These are phyloP conservation scores for Globisporangium yorkense DNA, from an alignment of 352 stramenopile genomes.

Conservation along the genomic window DNA sequence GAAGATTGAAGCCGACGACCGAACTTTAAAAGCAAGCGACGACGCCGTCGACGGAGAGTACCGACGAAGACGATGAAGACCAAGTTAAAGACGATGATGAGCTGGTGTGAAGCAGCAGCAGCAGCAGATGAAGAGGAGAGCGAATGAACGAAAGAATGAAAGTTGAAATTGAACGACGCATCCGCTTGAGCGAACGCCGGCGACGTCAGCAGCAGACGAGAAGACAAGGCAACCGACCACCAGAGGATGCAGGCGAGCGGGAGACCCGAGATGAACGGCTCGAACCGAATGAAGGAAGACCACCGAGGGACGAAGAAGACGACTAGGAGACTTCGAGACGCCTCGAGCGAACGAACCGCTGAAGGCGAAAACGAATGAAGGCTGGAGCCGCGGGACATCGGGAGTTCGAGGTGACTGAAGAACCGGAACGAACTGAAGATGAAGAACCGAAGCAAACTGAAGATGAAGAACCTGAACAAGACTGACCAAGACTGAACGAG, in stretches of 20 bases:
- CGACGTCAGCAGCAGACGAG: neutral
- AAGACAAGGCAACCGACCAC: neutral
- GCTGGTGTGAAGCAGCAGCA: neutral
- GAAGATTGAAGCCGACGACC: neutral
- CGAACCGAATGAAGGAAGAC: neutral
- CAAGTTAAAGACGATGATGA: neutral
- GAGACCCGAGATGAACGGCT: neutral
- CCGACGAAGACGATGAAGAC: neutral
- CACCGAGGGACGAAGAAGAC: neutral
- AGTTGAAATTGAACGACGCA: constrained; percentile 4
- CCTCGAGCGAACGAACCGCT: neutral
- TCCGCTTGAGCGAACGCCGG: neutral
- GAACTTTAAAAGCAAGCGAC: neutral
- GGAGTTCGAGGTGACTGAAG: constrained; percentile 1
- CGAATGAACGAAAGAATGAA: constrained; percentile 6
- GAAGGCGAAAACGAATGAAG: neutral
- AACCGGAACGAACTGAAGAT: neutral
- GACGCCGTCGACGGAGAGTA: neutral
- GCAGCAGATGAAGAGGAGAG: neutral
- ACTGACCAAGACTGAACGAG: neutral
- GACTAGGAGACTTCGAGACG: neutral
- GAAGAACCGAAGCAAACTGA: constrained; percentile 2
- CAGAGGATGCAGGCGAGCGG: neutral
- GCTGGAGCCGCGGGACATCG: neutral
- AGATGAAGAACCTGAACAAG: constrained; percentile 1